phyloP scores from a whole-genome alignment of 2,329 filamentous ascomycete genomes.

The Fusarium nematophilum region DNA sequence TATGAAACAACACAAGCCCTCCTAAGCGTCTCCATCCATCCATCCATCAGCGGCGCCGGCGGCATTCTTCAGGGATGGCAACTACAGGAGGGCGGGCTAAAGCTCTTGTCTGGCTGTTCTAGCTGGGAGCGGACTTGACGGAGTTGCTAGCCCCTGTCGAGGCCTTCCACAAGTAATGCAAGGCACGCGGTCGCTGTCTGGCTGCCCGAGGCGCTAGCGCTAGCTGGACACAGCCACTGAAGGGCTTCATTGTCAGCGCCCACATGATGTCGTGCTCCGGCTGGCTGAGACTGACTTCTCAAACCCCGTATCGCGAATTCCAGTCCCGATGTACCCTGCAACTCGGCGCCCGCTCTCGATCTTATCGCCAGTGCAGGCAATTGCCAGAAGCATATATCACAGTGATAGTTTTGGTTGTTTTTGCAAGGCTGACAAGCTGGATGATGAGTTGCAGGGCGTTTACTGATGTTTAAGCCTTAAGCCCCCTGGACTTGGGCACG shows the following conservation, averaged over 20 bases:
- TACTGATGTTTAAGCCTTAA: too few species aligned
- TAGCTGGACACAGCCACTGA: slow-evolving; percentile 8
- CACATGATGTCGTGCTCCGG: slow-evolving; percentile 15
- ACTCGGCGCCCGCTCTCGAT: not conserved
- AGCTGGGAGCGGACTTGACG: slow-evolving; percentile 2
- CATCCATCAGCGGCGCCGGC: slow-evolving; percentile 21
- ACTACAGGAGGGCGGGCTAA: slow-evolving; percentile 18
- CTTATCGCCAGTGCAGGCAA: not conserved
- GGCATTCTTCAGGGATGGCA: slow-evolving; percentile 11
- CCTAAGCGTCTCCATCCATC: slow-evolving; percentile 22
- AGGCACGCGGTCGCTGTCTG: slow-evolving; percentile 21
- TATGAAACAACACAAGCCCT: slow-evolving; percentile 36
- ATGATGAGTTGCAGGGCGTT: too few species aligned
- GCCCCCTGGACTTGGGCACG: slow-evolving; percentile 16
- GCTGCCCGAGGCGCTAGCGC: not conserved
- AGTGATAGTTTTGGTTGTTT: too few species aligned
- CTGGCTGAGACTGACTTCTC: slow-evolving; percentile 19
- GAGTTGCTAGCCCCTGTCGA: slow-evolving; percentile 22
- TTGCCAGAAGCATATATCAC: too few species aligned
- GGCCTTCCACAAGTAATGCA: slow-evolving; percentile 31
- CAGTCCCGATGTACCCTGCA: not conserved
- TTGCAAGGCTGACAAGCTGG: too few species aligned
- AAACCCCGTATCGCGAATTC: slow-evolving; percentile 9
- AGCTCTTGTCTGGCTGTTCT: slow-evolving; percentile 29
- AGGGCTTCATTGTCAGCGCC: not conserved